Conservation (phyloP, 2,329 filamentous ascomycete species). For the Emmonsiellopsis sp. region DNA sequence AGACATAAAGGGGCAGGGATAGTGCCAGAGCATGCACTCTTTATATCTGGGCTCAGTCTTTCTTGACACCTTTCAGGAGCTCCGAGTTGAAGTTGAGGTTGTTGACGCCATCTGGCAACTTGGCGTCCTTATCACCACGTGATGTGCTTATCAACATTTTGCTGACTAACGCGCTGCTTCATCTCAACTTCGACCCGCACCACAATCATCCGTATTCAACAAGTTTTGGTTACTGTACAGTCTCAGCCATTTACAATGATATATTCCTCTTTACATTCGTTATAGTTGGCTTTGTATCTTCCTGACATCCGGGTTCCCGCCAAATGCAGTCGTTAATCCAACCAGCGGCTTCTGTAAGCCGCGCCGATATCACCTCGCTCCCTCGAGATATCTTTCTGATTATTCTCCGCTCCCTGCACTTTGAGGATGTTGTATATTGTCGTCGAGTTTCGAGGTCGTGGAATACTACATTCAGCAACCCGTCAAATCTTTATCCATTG, state of each 20-base stretch:
- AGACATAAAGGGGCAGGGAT: neutral
- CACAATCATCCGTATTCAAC: no score
- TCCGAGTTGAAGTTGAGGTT: neutral
- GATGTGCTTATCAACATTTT: conserved; percentile 14
- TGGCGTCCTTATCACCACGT: conserved; percentile 6
- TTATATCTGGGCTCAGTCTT: neutral
- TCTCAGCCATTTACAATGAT: neutral
- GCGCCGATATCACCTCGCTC: conserved; percentile 23
- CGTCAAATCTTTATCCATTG: conserved; percentile 39
- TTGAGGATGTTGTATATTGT: conserved; percentile 43
- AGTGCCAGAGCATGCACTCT: neutral
- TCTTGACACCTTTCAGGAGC: neutral
- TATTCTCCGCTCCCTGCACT: conserved; percentile 41
- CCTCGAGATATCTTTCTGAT: conserved; percentile 53
- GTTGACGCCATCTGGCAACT: conserved; percentile 6
- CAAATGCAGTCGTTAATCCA: neutral
- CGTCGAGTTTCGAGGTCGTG: conserved; percentile 46
- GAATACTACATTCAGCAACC: conserved; percentile 42
- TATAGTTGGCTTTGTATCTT: neutral
- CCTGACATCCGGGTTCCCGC: neutral
- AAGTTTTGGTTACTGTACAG: no score
- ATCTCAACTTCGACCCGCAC: no score
- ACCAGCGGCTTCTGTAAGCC: no score
- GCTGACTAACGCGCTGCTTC: neutral
- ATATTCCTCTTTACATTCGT: neutral